A percentile compares a stretch with the other conserved stretches of the same genome.
These are phyloP conservation scores for Staphylotrichum longicolle DNA, from an alignment of 495 filamentous ascomycete species.

Conservation along the genomic window DNA sequence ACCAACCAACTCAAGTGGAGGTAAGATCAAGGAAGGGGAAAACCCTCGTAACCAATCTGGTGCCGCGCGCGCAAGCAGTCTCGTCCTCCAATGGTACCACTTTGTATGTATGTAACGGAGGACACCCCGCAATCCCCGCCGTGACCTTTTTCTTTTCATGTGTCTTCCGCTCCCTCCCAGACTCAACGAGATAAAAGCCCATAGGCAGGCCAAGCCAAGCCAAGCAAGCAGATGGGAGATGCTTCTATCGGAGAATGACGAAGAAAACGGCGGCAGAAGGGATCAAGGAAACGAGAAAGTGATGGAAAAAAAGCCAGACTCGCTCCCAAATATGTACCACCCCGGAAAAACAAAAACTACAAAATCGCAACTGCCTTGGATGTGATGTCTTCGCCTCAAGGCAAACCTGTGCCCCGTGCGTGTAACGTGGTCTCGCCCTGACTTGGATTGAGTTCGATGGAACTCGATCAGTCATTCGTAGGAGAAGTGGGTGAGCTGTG, in stretches of 20 bases:
- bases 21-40: too few species aligned
- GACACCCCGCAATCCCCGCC: too few species aligned
- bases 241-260: too few species aligned
- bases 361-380: background rate
- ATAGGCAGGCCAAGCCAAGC: too few species aligned
- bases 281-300: too few species aligned
- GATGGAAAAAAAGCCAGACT: slow-evolving; percentile 1
- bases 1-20: too few species aligned
- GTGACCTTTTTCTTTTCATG: too few species aligned
- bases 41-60: slow-evolving; percentile 10
- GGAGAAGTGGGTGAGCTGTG: slow-evolving; percentile 38
- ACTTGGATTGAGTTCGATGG: background rate
- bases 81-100: too few species aligned
- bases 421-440: background rate
- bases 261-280: background rate
- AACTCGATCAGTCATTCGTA: slow-evolving; percentile 30
- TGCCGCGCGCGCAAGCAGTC: background rate
- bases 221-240: too few species aligned
- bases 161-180: too few species aligned
- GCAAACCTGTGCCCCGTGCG: slow-evolving; percentile 12
- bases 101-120: too few species aligned
- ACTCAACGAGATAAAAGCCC: too few species aligned
- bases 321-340: slow-evolving; percentile 14
- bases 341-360: background rate
- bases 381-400: background rate